Percentiles rank a stretch among this genome's conserved stretches.
Conservation (phyloP, 306 rosid genomes). For the Myrica gale region DNA sequence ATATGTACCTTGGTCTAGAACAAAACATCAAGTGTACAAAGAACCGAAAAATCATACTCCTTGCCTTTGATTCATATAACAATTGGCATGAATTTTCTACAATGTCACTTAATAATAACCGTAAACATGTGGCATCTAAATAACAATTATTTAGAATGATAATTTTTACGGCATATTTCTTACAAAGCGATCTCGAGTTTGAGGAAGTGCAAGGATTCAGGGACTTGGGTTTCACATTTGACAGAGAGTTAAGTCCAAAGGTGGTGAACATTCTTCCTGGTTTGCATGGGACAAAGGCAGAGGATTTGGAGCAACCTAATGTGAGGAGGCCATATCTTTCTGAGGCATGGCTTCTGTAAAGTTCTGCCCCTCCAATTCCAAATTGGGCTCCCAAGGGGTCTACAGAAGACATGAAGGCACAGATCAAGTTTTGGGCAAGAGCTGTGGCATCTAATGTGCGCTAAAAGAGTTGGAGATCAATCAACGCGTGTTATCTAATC, state of each 20-base stretch:
- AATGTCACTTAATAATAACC: too few species aligned
- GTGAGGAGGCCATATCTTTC: conserved; percentile 81
- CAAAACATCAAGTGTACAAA: too few species aligned
- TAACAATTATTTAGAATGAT: too few species aligned
- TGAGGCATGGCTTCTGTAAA: conserved; percentile 78
- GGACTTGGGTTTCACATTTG: conserved; percentile 90
- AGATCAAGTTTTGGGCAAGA: conserved; percentile 91
- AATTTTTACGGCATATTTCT: too few species aligned
- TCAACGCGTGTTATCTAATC: background rate
- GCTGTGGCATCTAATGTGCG: conserved; percentile 76
- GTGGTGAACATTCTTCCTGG: conserved; percentile 81
- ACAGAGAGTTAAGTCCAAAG: conserved; percentile 57
- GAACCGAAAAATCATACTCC: too few species aligned
- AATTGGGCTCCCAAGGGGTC: conserved; percentile 50
- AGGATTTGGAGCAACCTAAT: conserved; percentile 43
- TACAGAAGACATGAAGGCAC: conserved; percentile 61
- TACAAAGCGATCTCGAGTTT: conserved; percentile 71
- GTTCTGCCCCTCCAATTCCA: conserved; percentile 58
- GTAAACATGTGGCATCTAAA: too few species aligned
- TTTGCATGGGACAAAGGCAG: conserved; percentile 55
- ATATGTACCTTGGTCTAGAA: too few species aligned
- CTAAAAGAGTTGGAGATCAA: conserved; percentile 41
- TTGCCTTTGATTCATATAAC: too few species aligned
- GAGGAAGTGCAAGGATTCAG: conserved; percentile 93
- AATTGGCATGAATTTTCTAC: too few species aligned